Evolutionary conservation across 768 basidiomycete species (phyloP).

Genomic region (Gloeophyllum trabeum): DNA sequence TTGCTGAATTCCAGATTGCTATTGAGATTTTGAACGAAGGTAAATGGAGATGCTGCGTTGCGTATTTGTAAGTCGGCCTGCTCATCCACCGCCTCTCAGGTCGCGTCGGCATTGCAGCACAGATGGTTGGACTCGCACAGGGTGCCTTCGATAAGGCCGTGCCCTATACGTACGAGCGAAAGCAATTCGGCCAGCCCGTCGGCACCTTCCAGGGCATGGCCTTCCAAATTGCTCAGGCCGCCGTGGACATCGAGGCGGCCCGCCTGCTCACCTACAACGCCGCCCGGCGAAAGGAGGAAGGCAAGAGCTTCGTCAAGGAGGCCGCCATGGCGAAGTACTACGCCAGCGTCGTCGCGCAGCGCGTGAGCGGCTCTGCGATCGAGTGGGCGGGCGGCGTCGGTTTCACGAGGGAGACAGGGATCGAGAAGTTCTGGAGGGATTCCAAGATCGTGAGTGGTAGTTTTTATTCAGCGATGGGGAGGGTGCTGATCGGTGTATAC

Average conservation of each 20-base stretch:
- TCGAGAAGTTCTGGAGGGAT: constrained; percentile 96
- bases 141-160: constrained; percentile 94
- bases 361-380: constrained; percentile 80
- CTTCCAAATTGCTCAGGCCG: constrained; percentile 87
- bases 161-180: constrained; percentile 89
- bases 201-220: constrained; percentile 96
- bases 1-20: constrained; percentile 47
- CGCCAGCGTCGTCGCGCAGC: constrained; percentile 81
- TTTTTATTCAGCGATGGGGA: not conserved
- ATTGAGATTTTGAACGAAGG: constrained; percentile 97
- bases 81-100: constrained; percentile 25
- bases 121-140: constrained; percentile 97
- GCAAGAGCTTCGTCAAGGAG: constrained; percentile 76
- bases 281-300: constrained; percentile 89
- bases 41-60: constrained; percentile 6
- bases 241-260: constrained; percentile 82
- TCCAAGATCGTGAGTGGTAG: constrained; percentile 88
- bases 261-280: constrained; percentile 94
- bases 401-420: constrained; percentile 86
- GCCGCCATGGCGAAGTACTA: constrained; percentile 98
- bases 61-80: not conserved
- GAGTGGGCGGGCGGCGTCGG: constrained; percentile 96
- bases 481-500: constrained; percentile 3
- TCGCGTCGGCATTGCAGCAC: constrained; percentile 95
- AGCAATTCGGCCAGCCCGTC: constrained; percentile 89